Evolutionary conservation across 164 flowering plant genomes (phyloP).

Genomic region (Liriodendron chinense): DNA sequence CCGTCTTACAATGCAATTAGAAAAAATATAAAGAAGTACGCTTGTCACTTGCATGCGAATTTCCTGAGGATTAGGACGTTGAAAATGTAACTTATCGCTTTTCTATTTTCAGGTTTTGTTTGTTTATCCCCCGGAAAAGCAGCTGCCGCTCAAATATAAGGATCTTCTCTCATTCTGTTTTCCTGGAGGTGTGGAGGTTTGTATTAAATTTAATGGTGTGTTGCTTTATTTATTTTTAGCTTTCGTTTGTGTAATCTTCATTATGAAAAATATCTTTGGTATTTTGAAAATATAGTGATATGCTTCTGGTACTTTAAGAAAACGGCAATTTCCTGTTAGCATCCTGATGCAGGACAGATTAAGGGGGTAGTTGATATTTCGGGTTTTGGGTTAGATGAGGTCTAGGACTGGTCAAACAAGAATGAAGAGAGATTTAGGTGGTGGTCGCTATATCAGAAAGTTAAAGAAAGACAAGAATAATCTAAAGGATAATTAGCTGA

Average conservation of each 20-base stretch:
- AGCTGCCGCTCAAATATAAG: slow-evolving; percentile 84
- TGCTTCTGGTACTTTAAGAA: not conserved
- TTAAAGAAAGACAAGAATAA: too few relatives aligned
- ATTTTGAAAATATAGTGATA: not conserved
- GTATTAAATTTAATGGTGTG: not conserved
- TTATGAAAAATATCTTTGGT: not conserved
- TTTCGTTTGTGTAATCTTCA: not conserved
- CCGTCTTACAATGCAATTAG: not conserved
- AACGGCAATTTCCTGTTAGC: too few relatives aligned
- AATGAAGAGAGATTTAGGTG: too few relatives aligned
- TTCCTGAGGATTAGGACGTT: not conserved
- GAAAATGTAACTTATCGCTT: not conserved
- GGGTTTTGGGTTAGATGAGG: too few relatives aligned
- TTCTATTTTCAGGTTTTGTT: slow-evolving; percentile 74
- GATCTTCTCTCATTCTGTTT: slow-evolving; percentile 98
- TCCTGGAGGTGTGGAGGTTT: slow-evolving; percentile 95
- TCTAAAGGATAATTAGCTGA: too few relatives aligned
- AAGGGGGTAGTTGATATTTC: too few relatives aligned
- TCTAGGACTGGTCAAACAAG: too few relatives aligned
- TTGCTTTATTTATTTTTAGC: not conserved
- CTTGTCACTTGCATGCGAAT: not conserved
- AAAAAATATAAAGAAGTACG: too few relatives aligned
- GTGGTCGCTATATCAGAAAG: too few relatives aligned
- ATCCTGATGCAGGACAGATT: too few relatives aligned
- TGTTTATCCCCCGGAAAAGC: slow-evolving; percentile 92